Evolutionary conservation across 2,329 filamentous ascomycete species (phyloP), one percentile per base, ranked within the genome.

Genomic region (Trichoderma breve): DNA sequence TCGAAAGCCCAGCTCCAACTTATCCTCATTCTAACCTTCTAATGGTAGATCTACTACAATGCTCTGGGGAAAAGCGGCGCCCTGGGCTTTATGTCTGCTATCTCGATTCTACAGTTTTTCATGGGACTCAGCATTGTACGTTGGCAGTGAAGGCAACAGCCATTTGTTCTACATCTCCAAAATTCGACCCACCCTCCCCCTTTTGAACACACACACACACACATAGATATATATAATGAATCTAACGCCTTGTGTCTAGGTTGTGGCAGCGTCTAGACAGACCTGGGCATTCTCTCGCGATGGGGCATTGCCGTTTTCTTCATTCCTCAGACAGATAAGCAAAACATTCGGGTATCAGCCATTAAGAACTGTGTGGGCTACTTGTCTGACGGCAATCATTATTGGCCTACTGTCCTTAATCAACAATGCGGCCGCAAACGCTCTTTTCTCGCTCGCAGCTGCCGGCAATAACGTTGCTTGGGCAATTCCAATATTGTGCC

Each of bases 111-210:
- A 8, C 65, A 68, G 24, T 68, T 43, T 15, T 68, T 58, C 12
- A 68, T 68, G 65, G 65, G 65, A 6, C 34, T 68, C 6, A 68
- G 65, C 4, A 68, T 68, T 68, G 53, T 68, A 68, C 2, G 65
- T 32, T 32, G 15, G 30, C 28, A 34, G 14, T 12, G 2, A 21
- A 21, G 11, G 28, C 15, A 21, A 12, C 18, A 1, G 30, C 9
- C 6, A 8, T 39, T 39, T 39, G 34, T 39, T 39, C 36, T 18
- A 39, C 36, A 39, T 39, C 15, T 39, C 36, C 36, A 39, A 39
- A 39, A 18, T 3, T 4, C 36, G 36, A 39, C 6, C 15, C 15
- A 28, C 21, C 24, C 24, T 55, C 12, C 30, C 3, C 9, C 9
- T 4, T 9, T 30, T 14, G 14, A 39, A 39, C 36, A 39, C 36